Percentiles rank a stretch among this genome's conserved stretches.
These are phyloP conservation scores for Fraxinus quadrangulata DNA, from an alignment of 257 asterid genomes.

Conservation along the genomic window DNA sequence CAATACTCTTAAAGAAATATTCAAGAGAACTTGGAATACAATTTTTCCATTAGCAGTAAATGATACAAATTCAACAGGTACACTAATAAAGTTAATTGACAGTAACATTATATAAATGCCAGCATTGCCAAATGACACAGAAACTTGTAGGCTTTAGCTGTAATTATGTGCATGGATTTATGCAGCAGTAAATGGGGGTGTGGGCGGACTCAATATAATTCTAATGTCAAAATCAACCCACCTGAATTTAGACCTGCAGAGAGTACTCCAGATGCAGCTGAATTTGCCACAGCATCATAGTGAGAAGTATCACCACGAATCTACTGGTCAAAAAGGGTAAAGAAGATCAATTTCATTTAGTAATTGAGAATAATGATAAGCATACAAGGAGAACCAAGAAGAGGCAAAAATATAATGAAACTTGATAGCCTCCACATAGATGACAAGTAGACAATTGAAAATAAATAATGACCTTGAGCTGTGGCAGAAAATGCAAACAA, in stretches of 20 bases:
- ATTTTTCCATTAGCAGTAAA: not conserved
- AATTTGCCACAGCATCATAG: conserved; percentile 93
- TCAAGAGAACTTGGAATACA: not conserved
- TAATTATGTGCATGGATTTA: not conserved
- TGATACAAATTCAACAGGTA: not conserved
- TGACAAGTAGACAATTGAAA: not conserved
- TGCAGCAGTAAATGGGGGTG: not conserved
- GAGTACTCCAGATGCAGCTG: conserved; percentile 93
- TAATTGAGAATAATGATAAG: not conserved
- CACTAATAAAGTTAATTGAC: not conserved
- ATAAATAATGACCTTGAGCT: not conserved
- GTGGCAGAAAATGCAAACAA: not conserved
- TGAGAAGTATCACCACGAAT: conserved; percentile 91
- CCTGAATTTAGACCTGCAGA: conserved; percentile 92
- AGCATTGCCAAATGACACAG: not conserved
- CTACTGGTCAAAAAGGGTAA: conserved; percentile 43
- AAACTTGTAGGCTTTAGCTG: not conserved
- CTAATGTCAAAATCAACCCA: conserved; percentile 16
- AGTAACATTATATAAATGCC: not conserved
- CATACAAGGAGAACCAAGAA: not conserved
- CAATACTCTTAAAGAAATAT: not conserved
- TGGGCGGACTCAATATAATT: not conserved
- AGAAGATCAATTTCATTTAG: conserved; percentile 11
- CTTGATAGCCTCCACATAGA: not conserved
- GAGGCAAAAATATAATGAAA: not conserved